phyloP scores from a whole-genome alignment of 805 yeast species.

The Candida silvatica region DNA sequence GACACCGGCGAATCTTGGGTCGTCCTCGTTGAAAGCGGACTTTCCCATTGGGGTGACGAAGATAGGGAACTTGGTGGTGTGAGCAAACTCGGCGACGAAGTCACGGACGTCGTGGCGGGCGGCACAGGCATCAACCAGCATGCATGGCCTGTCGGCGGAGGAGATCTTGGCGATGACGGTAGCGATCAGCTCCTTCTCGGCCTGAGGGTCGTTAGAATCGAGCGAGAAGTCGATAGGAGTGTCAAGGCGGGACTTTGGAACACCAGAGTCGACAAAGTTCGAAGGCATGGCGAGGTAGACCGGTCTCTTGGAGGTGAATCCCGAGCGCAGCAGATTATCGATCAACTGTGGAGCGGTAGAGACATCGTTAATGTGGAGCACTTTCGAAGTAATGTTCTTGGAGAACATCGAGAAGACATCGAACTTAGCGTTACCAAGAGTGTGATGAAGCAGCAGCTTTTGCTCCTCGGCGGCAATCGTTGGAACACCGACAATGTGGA shows the following conservation, averaged over 20 bases:
- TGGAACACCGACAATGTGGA: slow-evolving; percentile 85
- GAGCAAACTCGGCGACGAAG: slow-evolving; percentile 57
- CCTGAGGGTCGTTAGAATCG: slow-evolving; percentile 48
- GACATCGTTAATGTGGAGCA: slow-evolving; percentile 56
- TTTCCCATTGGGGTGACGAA: slow-evolving; percentile 91
- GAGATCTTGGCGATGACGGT: slow-evolving; percentile 42
- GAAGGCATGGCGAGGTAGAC: slow-evolving; percentile 80
- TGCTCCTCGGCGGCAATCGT: slow-evolving; percentile 64
- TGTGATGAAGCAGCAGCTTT: slow-evolving; percentile 71
- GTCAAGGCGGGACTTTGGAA: slow-evolving; percentile 47
- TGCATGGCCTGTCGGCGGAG: slow-evolving; percentile 59
- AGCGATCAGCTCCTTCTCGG: slow-evolving; percentile 56
- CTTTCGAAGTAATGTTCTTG: slow-evolving; percentile 57
- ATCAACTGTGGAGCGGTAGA: slow-evolving; percentile 59
- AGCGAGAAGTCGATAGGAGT: slow-evolving; percentile 57
- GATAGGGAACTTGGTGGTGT: slow-evolving; percentile 68
- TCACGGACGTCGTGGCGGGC: slow-evolving; percentile 60
- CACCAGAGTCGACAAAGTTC: slow-evolving; percentile 60
- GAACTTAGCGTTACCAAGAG: slow-evolving; percentile 78
- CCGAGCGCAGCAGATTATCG: slow-evolving; percentile 67
- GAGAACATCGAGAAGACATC: slow-evolving; percentile 76
- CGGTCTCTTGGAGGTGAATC: slow-evolving; percentile 68
- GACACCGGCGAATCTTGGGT: slow-evolving; percentile 74
- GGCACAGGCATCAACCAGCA: slow-evolving; percentile 84
- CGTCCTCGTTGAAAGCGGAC: slow-evolving; percentile 64